Percentiles rank a stretch among this genome's conserved stretches.
Evolutionary conservation across 2,329 filamentous ascomycete species (phyloP).

Genomic region (Dactylella cylindrospora): DNA sequence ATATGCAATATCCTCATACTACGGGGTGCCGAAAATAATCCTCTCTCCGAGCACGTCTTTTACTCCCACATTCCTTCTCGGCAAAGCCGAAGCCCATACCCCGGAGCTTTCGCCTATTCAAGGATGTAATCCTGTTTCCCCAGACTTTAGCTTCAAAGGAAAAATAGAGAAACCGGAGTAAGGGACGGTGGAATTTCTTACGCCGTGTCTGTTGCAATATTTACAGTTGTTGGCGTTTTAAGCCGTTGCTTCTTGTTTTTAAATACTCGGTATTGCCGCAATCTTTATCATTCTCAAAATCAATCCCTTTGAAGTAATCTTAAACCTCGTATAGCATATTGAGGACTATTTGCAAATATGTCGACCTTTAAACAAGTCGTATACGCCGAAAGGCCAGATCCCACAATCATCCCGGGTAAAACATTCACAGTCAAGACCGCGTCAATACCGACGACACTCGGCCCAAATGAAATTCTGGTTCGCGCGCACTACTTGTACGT

Average conservation of each 20-base stretch:
- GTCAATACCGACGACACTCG: conserved; percentile 54
- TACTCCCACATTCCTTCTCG: conserved; percentile 6
- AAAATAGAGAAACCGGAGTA: background rate
- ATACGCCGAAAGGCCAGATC: conserved; percentile 65
- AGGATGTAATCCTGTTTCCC: conserved; percentile 1
- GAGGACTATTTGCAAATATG: no score
- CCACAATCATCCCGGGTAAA: conserved; percentile 63
- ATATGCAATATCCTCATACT: no score
- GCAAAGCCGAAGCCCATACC: conserved; percentile 29
- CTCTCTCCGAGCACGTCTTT: background rate
- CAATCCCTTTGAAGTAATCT: no score
- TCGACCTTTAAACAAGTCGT: conserved; percentile 56
- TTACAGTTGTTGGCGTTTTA: conserved; percentile 1
- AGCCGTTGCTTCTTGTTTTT: background rate
- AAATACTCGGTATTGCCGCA: background rate
- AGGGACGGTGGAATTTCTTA: background rate
- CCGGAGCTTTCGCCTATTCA: conserved; percentile 37
- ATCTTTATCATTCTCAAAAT: background rate
- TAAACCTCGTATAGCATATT: no score
- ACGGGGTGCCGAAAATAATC: conserved; percentile 11
- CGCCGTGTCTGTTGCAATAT: background rate
- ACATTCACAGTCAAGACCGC: conserved; percentile 63
- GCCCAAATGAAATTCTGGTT: conserved; percentile 64
- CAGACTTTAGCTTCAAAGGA: conserved; percentile 2
- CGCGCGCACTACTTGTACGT: conserved; percentile 52